These are phyloP conservation scores for Ophiostoma ulmi DNA, from an alignment of 2,329 filamentous ascomycete species.

Conservation along the genomic window DNA sequence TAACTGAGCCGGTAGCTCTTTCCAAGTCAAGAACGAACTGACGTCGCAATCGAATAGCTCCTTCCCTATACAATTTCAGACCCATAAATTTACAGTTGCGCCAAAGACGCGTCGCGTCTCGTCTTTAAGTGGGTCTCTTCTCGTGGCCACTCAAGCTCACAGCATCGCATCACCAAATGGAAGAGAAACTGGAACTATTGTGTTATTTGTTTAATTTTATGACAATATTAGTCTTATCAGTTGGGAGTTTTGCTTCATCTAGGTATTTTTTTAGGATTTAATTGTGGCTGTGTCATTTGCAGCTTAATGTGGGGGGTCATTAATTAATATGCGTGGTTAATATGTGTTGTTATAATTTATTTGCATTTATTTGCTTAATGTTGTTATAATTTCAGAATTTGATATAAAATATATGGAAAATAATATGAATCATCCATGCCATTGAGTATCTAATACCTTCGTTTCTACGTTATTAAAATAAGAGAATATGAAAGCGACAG, in stretches of 20 bases:
- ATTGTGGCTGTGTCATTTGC: too few species aligned
- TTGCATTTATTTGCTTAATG: too few species aligned
- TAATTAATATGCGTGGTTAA: too few species aligned
- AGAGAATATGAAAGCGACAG: too few species aligned
- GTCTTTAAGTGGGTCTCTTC: background rate
- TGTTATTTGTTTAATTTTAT: background rate
- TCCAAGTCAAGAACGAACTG: background rate
- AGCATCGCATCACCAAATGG: background rate
- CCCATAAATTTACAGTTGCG: background rate
- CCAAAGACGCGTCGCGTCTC: conserved; percentile 5
- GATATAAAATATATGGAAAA: too few species aligned
- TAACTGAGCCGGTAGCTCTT: background rate
- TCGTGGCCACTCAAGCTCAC: background rate
- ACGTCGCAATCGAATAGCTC: background rate
- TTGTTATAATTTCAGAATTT: too few species aligned
- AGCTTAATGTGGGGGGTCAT: too few species aligned
- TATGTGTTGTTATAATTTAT: too few species aligned
- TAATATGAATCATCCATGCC: too few species aligned
- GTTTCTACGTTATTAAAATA: too few species aligned
- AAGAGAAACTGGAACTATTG: background rate
- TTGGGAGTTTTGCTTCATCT: background rate
- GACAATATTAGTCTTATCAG: background rate
- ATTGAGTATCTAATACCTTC: too few species aligned
- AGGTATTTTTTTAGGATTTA: too few species aligned
- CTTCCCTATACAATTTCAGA: background rate